A percentile compares a stretch with the other conserved stretches of the same genome.
Evolutionary conservation across 106 monocot species (phyloP).

Genomic region (Dendrobium catenatum): DNA sequence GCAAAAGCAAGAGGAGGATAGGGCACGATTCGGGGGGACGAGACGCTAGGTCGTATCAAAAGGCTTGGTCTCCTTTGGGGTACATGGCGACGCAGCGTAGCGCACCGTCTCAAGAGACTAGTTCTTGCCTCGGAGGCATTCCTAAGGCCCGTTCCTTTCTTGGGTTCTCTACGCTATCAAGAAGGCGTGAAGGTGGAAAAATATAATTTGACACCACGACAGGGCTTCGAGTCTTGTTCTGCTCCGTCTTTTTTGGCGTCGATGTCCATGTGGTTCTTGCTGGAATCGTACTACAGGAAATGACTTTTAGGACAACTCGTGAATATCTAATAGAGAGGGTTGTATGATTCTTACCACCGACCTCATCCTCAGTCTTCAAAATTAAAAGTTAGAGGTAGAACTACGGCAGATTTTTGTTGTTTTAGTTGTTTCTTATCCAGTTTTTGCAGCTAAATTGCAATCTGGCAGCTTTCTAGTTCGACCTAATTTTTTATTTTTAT

Average conservation of each 20-base stretch:
- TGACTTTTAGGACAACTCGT: not conserved
- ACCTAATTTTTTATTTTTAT: not conserved
- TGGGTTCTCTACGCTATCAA: not conserved
- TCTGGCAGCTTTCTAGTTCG: not conserved
- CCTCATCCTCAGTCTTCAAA: not conserved
- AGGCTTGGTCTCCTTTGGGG: not conserved
- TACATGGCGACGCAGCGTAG: conserved; percentile 1
- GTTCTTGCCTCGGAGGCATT: not conserved
- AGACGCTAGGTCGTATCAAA: conserved; percentile 4
- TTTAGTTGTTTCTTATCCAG: not conserved
- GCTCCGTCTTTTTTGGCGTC: conserved; percentile 1
- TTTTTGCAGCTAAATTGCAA: not conserved
- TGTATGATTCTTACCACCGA: not conserved
- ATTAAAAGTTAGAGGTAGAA: not conserved
- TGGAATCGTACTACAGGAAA: conserved; percentile 6
- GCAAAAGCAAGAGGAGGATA: not conserved
- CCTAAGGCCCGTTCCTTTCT: not conserved
- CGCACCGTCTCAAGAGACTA: not conserved
- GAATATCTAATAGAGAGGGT: no score
- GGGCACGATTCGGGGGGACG: not conserved
- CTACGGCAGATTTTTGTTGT: not conserved
- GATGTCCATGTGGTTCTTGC: conserved; percentile 4
- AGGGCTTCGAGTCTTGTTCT: conserved; percentile 1
- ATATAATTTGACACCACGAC: not conserved
- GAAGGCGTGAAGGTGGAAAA: not conserved